Evolutionary conservation across 257 asterid genomes (phyloP).

Genomic region (Pogostemon cablin): DNA sequence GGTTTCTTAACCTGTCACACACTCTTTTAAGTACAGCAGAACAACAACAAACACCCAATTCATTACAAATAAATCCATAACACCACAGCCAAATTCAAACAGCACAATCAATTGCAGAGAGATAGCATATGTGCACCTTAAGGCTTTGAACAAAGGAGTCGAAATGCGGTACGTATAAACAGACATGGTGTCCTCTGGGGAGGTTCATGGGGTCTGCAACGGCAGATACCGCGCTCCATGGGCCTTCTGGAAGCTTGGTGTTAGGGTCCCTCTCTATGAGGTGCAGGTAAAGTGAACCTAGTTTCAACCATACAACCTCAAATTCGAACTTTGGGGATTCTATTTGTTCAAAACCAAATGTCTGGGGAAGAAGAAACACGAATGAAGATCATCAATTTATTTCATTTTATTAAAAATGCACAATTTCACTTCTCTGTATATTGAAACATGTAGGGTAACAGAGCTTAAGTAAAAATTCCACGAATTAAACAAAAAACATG

Average conservation of each 20-base stretch:
- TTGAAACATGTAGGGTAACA: neutral
- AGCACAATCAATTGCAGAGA: conserved; percentile 12
- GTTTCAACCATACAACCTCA: conserved; percentile 80
- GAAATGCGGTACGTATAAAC: conserved; percentile 69
- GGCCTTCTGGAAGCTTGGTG: conserved; percentile 81
- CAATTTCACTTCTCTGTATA: neutral
- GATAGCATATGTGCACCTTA: conserved; percentile 46
- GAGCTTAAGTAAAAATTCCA: neutral
- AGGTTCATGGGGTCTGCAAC: conserved; percentile 62
- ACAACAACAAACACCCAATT: conserved; percentile 2
- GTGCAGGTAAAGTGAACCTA: conserved; percentile 66
- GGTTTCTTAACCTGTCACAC: neutral
- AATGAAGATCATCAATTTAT: conserved; percentile 10
- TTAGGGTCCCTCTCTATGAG: conserved; percentile 83
- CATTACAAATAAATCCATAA: neutral
- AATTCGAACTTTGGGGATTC: conserved; percentile 72
- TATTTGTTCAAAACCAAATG: conserved; percentile 76
- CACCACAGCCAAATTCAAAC: conserved; percentile 16
- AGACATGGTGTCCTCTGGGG: conserved; percentile 84
- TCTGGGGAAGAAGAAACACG: conserved; percentile 37
- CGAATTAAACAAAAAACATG: neutral
- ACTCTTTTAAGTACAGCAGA: neutral
- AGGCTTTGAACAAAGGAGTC: conserved; percentile 62
- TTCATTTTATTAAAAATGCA: neutral
- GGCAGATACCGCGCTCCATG: conserved; percentile 57